These are phyloP conservation scores for Sclerotinia trifoliorum DNA, from an alignment of 2,329 filamentous ascomycete genomes.

Conservation along the genomic window DNA sequence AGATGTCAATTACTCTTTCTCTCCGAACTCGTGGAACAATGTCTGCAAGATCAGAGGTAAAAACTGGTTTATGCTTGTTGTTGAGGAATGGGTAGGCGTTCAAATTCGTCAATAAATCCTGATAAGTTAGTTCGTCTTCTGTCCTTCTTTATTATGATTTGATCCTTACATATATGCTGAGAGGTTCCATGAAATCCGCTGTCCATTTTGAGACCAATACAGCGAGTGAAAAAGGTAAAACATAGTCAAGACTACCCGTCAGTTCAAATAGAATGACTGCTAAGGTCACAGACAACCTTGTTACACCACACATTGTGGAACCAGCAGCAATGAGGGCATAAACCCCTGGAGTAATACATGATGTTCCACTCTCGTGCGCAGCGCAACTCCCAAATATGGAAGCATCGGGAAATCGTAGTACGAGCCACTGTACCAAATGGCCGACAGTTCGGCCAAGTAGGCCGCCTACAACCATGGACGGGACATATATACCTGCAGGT, in stretches of 20 bases:
- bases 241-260: slow-evolving; percentile 91
- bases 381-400: slow-evolving; percentile 74
- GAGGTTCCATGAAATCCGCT: slow-evolving; percentile 88
- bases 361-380: slow-evolving; percentile 63
- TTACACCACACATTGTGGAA: slow-evolving; percentile 97
- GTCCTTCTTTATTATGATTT: neutral
- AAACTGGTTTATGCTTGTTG: slow-evolving; percentile 89
- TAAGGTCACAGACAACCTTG: slow-evolving; percentile 85
- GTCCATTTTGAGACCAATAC: slow-evolving; percentile 98
- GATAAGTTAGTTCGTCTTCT: slow-evolving; percentile 29
- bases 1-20: slow-evolving; percentile 85
- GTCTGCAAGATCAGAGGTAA: slow-evolving; percentile 83
- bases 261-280: slow-evolving; percentile 95
- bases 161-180: slow-evolving; percentile 79
- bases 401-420: slow-evolving; percentile 69
- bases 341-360: slow-evolving; percentile 93
- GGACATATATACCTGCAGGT: slow-evolving; percentile 94
- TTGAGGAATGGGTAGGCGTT: slow-evolving; percentile 98
- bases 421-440: slow-evolving; percentile 78
- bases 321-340: slow-evolving; percentile 94
- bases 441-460: slow-evolving; percentile 86
- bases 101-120: slow-evolving; percentile 93
- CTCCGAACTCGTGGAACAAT: slow-evolving; percentile 75
- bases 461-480: slow-evolving; percentile 97
- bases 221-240: slow-evolving; percentile 87